Percentiles rank a stretch among this genome's conserved stretches.
Evolutionary conservation across 2,329 filamentous ascomycete genomes (phyloP).

Genomic region (Penicillium expansum): DNA sequence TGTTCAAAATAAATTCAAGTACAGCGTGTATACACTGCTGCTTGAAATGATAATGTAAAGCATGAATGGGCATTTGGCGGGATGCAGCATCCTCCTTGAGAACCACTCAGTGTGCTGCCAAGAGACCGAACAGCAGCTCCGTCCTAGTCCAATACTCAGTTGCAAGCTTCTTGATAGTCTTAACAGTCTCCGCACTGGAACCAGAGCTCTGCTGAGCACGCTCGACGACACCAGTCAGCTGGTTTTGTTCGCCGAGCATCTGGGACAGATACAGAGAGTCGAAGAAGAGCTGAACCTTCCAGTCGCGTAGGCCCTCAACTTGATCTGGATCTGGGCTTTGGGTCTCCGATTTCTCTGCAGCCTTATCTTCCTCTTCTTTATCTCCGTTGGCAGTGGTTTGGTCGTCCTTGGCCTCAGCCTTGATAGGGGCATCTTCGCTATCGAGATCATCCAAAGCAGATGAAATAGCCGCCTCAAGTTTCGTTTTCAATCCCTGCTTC

Average conservation of each 20-base stretch:
- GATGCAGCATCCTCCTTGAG: not conserved
- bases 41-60: not conserved
- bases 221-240: slow-evolving; percentile 50
- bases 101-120: slow-evolving; percentile 44
- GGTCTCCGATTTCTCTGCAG: not conserved
- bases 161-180: slow-evolving; percentile 60
- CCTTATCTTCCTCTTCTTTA: slow-evolving; percentile 4
- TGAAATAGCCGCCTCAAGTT: slow-evolving; percentile 42
- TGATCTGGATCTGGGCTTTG: not conserved
- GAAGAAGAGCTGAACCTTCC: slow-evolving; percentile 40
- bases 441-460: slow-evolving; percentile 25
- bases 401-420: not conserved
- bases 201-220: slow-evolving; percentile 49
- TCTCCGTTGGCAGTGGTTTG: not conserved
- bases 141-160: slow-evolving; percentile 81
- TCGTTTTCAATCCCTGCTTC: slow-evolving; percentile 56
- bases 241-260: slow-evolving; percentile 31
- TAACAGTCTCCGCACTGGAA: slow-evolving; percentile 49
- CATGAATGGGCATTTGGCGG: not conserved
- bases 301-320: slow-evolving; percentile 26
- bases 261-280: slow-evolving; percentile 35
- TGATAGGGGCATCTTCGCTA: not conserved
- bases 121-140: slow-evolving; percentile 74
- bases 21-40: not conserved
- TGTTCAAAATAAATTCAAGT: not conserved